Percentiles rank a stretch among this genome's conserved stretches.
Evolutionary conservation across 768 basidiomycete species (phyloP).

Genomic region (Kwoniella botswanensis): DNA sequence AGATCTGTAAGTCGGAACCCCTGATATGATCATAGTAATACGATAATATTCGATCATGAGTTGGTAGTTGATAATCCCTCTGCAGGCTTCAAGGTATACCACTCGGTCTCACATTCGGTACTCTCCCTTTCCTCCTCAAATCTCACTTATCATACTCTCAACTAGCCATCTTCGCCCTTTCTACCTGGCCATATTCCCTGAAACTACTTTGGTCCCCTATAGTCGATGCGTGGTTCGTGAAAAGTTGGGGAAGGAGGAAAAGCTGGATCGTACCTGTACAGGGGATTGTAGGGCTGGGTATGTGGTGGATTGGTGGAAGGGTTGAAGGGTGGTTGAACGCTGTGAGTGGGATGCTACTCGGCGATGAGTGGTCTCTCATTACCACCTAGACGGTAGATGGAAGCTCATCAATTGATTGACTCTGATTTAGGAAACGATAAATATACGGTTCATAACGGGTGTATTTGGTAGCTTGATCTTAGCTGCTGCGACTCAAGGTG

Average conservation of each 20-base stretch:
- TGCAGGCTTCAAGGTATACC: conserved; percentile 79
- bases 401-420: too few species aligned
- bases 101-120: conserved; percentile 92
- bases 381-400: neutral
- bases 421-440: conserved; percentile 65
- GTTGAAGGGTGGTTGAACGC: conserved; percentile 77
- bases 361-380: too few species aligned
- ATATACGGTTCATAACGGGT: conserved; percentile 76
- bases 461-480: conserved; percentile 88
- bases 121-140: conserved; percentile 92
- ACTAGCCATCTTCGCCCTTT: conserved; percentile 88
- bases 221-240: conserved; percentile 85
- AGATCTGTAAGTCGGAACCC: conserved; percentile 20
- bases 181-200: conserved; percentile 80
- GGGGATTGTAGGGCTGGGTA: conserved; percentile 76
- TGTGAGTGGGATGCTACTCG: conserved; percentile 60
- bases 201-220: conserved; percentile 98
- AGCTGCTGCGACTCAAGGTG: conserved; percentile 96
- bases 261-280: conserved; percentile 99
- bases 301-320: conserved; percentile 63
- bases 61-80: neutral
- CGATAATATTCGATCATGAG: too few species aligned
- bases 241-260: conserved; percentile 79
- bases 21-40: too few species aligned
- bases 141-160: conserved; percentile 97